Percentiles rank a stretch among this genome's conserved stretches.
phyloP scores from a whole-genome alignment of 805 yeast species.

The Kazachstania bromeliacearum region DNA sequence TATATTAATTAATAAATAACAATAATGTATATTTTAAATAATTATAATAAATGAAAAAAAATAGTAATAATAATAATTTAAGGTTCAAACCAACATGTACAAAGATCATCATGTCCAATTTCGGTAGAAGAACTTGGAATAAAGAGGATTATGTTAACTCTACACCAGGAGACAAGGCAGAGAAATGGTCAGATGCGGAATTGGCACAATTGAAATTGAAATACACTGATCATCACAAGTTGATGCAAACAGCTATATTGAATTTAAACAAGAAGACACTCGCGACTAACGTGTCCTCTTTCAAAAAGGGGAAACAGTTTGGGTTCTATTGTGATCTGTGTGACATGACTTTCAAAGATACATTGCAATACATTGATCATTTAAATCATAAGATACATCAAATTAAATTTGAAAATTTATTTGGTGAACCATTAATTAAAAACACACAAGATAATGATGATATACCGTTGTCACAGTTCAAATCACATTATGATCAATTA shows the following conservation, averaged over 20 bases:
- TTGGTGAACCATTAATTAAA: slow-evolving; percentile 24
- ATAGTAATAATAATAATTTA: neutral
- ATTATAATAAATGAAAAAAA: neutral
- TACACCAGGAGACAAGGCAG: slow-evolving; percentile 30
- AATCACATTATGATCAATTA: slow-evolving; percentile 30
- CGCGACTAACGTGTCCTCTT: slow-evolving; percentile 22
- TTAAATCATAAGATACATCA: slow-evolving; percentile 66
- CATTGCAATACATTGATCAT: slow-evolving; percentile 74
- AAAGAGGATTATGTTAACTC: slow-evolving; percentile 48
- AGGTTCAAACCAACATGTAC: neutral
- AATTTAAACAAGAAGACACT: slow-evolving; percentile 30
- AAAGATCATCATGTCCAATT: slow-evolving; percentile 18
- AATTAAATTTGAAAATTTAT: slow-evolving; percentile 31
- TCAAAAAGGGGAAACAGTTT: slow-evolving; percentile 47
- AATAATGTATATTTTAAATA: neutral
- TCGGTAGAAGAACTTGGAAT: slow-evolving; percentile 69
- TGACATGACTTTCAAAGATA: slow-evolving; percentile 72
- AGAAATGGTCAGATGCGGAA: slow-evolving; percentile 15
- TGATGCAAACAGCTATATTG: slow-evolving; percentile 20
- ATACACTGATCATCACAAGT: slow-evolving; percentile 19
- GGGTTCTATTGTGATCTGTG: slow-evolving; percentile 84
- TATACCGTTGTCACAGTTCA: slow-evolving; percentile 43
- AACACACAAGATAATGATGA: slow-evolving; percentile 31
- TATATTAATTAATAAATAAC: slow-evolving; percentile 39
- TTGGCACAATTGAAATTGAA: slow-evolving; percentile 9